Evolutionary conservation across 202 grass and related monocot genomes (phyloP).

Genomic region (Panicum hallii): DNA sequence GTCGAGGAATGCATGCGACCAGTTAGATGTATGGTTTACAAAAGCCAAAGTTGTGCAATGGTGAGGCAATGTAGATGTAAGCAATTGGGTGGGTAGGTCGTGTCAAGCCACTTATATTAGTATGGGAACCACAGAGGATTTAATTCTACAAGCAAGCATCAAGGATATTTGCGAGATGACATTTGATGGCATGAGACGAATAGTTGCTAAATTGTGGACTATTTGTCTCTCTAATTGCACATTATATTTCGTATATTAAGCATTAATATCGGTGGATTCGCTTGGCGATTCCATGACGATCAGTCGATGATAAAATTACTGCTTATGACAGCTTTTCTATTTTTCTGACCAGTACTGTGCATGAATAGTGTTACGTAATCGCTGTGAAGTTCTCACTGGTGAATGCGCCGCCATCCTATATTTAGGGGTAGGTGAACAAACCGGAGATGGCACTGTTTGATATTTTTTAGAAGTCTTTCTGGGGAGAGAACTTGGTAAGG

Average conservation of each 20-base stretch:
- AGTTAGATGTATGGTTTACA: slow-evolving; percentile 29
- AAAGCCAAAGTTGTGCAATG: slow-evolving; percentile 27
- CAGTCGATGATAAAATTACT: not conserved
- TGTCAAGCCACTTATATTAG: not conserved
- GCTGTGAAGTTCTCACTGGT: not conserved
- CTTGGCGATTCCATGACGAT: too few relatives aligned
- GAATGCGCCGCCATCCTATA: not conserved
- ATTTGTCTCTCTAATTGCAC: not conserved
- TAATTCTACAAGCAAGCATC: not conserved
- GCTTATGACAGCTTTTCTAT: not conserved
- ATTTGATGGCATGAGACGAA: not conserved
- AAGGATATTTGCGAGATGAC: not conserved
- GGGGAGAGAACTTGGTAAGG: not conserved
- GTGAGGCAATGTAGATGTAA: slow-evolving; percentile 24
- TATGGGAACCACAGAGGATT: not conserved
- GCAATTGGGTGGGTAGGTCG: not conserved
- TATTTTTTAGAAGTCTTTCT: not conserved
- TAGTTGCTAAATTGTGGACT: not conserved
- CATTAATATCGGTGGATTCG: too few relatives aligned
- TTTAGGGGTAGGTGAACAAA: slow-evolving; percentile 10
- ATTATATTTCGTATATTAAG: too few relatives aligned
- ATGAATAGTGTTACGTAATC: not conserved
- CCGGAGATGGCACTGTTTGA: not conserved
- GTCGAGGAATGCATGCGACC: not conserved
- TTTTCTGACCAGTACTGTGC: not conserved